A percentile compares a stretch with the other conserved stretches of the same genome.
phyloP scores from a whole-genome alignment of 2,329 filamentous ascomycete species.

The Stemphylium lycopersici region DNA sequence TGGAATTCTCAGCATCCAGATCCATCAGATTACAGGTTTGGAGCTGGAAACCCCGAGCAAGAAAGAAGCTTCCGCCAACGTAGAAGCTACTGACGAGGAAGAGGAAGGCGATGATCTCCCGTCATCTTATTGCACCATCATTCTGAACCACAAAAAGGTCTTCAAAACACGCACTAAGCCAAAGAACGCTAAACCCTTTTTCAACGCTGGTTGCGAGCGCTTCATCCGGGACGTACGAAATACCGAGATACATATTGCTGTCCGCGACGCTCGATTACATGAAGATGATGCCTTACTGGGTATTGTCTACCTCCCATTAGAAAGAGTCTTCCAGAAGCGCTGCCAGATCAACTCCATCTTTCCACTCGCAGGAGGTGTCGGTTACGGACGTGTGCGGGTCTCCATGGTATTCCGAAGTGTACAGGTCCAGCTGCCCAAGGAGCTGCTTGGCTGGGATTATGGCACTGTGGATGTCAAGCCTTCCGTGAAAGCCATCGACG shows the following conservation, averaged over 20 bases:
- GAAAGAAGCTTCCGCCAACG: slow-evolving; percentile 53
- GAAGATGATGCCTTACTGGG: slow-evolving; percentile 74
- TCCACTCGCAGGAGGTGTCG: slow-evolving; percentile 74
- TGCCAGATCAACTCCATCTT: slow-evolving; percentile 71
- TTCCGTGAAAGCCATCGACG: slow-evolving; percentile 55
- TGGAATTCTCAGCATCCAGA: slow-evolving; percentile 72
- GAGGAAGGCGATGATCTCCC: slow-evolving; percentile 69
- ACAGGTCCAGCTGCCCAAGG: slow-evolving; percentile 64
- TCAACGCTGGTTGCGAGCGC: slow-evolving; percentile 76
- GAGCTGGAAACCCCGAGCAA: slow-evolving; percentile 67
- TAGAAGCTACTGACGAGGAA: slow-evolving; percentile 62
- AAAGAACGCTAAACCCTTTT: slow-evolving; percentile 78
- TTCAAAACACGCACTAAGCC: slow-evolving; percentile 78
- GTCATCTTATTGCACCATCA: slow-evolving; percentile 73
- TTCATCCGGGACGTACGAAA: slow-evolving; percentile 72
- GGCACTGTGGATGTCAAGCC: slow-evolving; percentile 71
- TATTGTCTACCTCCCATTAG: slow-evolving; percentile 70
- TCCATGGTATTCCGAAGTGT: slow-evolving; percentile 77
- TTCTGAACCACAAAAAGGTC: slow-evolving; percentile 72
- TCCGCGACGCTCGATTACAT: slow-evolving; percentile 70
- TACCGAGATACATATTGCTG: slow-evolving; percentile 70
- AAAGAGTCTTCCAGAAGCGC: slow-evolving; percentile 65
- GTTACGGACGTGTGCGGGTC: slow-evolving; percentile 70
- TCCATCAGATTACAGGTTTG: slow-evolving; percentile 74
- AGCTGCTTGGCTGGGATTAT: slow-evolving; percentile 72